Evolutionary conservation across 2,329 filamentous ascomycete genomes (phyloP), one percentile per base, ranked within the genome.

Genomic region (Xylariaceae sp.): DNA sequence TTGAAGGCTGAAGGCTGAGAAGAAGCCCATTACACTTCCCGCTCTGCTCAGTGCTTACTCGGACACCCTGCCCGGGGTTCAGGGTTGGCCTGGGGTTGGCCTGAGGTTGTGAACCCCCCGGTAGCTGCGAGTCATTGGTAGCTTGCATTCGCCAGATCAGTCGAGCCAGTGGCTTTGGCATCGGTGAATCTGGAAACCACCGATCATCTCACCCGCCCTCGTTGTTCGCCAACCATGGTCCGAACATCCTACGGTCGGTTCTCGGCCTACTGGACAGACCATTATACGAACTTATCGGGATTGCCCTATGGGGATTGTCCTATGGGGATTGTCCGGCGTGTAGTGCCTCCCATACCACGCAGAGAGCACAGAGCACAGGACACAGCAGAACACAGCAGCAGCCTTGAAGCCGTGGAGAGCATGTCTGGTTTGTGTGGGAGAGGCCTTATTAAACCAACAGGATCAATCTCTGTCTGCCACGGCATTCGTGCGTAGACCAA

Each of bases 261-360:
- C 23, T 50, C 44, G 51, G 47, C 55, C 4, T 45, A 30, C 45
- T 34, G 4, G n/a, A n/a, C 17, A 9, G 15, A 50, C 34, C n/a
- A 55, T 23, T 52, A 35, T 10, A 53, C 51, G 47, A 56, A 52
- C 63, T 53, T 57, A 49, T 63, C 67, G 67, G 67, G 63, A 59
- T 68, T 68, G 45, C 60, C 62, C 57, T 60, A 65, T 68, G 67
- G 66, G 65, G 67, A 68, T 55, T 54, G 62, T 65, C 63, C 58
- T 60, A 65, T 68, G 67, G 66, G 65, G 67, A 68, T 55, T 54
- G 61, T 65, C 66, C 67, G 66, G 66, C 51, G 58, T 65, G 62
- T 59, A 13, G 48, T n/a, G 23, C 23, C 23, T 30, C 23, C 23
- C 23, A 30, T 30, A 4, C 23, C 23, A 30, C 23, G 23, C 23